Evolutionary conservation across 139 green algal genomes (phyloP).

Genomic region (Choricystis sp.): DNA sequence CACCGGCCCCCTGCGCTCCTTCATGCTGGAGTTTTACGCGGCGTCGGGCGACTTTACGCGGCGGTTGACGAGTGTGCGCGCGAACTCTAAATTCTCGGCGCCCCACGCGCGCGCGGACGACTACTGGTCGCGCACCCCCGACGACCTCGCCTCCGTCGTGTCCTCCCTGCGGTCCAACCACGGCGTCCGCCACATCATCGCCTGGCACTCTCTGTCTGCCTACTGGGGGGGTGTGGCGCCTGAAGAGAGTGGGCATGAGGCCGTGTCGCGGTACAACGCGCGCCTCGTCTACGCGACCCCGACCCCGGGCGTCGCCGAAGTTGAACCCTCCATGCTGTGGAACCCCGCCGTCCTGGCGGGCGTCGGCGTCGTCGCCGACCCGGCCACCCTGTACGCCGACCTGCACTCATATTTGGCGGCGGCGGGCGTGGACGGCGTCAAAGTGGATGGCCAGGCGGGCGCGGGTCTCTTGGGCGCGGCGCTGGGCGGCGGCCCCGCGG

Average conservation of each 20-base stretch:
- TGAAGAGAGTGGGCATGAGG: constrained; percentile 12
- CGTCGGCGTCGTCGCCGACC: constrained; percentile 52
- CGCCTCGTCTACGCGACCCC: constrained; percentile 9
- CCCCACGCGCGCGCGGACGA: constrained; percentile 26
- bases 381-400: constrained; percentile 53
- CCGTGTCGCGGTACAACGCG: constrained; percentile 16
- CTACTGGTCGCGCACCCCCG: constrained; percentile 15
- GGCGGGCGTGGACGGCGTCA: constrained; percentile 74
- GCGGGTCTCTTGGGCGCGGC: constrained; percentile 33
- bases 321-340: constrained; percentile 68
- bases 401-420: constrained; percentile 78
- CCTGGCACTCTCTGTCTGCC: constrained; percentile 84
- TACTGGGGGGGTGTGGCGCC: constrained; percentile 84
- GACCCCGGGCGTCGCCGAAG: constrained; percentile 34
- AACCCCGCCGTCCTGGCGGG: constrained; percentile 34
- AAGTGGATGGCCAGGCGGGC: constrained; percentile 76
- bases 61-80: constrained; percentile 51
- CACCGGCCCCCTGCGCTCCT: constrained; percentile 33
- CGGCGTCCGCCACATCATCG: constrained; percentile 67
- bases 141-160: constrained; percentile 49
- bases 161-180: constrained; percentile 28
- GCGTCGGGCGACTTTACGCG: constrained; percentile 73
- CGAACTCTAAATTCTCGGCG: constrained; percentile 73
- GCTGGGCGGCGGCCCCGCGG: constrained; percentile 36
- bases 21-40: constrained; percentile 65